Percentiles rank a stretch among this genome's conserved stretches.
Conservation (phyloP, 106 monocot species). For the Phalaenopsis equestris region DNA sequence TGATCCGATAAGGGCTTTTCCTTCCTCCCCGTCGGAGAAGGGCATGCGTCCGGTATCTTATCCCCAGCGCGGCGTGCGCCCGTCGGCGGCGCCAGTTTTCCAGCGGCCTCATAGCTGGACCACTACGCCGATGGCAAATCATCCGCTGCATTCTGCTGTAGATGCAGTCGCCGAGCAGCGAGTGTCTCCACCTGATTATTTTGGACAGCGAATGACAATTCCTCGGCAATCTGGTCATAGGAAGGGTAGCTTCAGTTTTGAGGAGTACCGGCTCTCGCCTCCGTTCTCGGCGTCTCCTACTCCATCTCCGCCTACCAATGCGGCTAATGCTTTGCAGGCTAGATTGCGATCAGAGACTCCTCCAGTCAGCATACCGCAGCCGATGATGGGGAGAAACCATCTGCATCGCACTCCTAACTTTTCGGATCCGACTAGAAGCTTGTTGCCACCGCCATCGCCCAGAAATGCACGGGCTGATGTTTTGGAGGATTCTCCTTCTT, state of each 20-base stretch:
- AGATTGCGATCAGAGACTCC: slow-evolving; percentile 44
- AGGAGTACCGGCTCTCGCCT: slow-evolving; percentile 50
- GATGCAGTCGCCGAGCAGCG: slow-evolving; percentile 10
- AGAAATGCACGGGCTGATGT: slow-evolving; percentile 32
- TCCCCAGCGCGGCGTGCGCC: slow-evolving; percentile 20
- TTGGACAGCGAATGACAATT: slow-evolving; percentile 6
- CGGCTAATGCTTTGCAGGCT: slow-evolving; percentile 34
- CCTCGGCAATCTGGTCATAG: slow-evolving; percentile 12
- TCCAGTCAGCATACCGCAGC: slow-evolving; percentile 72
- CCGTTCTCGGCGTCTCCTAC: slow-evolving; percentile 64
- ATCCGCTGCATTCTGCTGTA: slow-evolving; percentile 19
- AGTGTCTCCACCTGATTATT: slow-evolving; percentile 12
- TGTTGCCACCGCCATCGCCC: slow-evolving; percentile 69
- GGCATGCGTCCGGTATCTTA: slow-evolving; percentile 17
- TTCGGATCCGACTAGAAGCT: slow-evolving; percentile 52
- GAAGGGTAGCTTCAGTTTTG: slow-evolving; percentile 30
- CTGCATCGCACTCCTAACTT: slow-evolving; percentile 30
- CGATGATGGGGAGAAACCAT: slow-evolving; percentile 22
- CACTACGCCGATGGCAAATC: slow-evolving; percentile 23
- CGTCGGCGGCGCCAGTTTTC: slow-evolving; percentile 13
- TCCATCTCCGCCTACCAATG: slow-evolving; percentile 65
- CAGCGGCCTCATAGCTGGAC: slow-evolving; percentile 78
- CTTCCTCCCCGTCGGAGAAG: slow-evolving; percentile 40
- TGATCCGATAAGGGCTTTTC: slow-evolving; percentile 63
- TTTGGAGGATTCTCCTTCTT: slow-evolving; percentile 48